Conservation (phyloP, 768 basidiomycete genomes). For the Pleurotus pulmonarius region DNA sequence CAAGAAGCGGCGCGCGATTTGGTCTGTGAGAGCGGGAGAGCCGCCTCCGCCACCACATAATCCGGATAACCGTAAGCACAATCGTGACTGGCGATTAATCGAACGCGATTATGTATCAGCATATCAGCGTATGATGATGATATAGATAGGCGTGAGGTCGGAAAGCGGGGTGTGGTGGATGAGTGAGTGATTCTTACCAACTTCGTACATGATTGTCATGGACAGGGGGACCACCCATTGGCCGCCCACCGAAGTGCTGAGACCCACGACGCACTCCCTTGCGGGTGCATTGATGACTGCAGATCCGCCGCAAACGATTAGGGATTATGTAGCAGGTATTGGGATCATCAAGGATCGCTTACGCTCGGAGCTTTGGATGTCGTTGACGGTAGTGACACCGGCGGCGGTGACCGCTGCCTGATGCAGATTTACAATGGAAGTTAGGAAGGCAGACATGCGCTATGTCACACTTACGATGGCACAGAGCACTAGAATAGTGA, state of each 20-base stretch:
- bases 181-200: background rate
- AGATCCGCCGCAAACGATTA: too few species aligned
- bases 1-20: conserved; percentile 1
- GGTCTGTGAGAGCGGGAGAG: background rate
- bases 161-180: background rate
- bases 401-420: background rate
- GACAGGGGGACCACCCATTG: background rate
- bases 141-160: background rate
- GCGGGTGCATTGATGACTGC: background rate
- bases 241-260: background rate
- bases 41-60: conserved; percentile 3
- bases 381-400: background rate
- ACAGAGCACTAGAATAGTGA: background rate
- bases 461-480: background rate
- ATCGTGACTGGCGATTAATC: background rate
- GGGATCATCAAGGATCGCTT: background rate
- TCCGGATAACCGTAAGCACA: background rate
- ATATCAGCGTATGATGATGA: background rate
- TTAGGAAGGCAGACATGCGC: background rate
- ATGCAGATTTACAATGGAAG: too few species aligned
- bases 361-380: background rate
- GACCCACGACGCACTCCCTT: background rate
- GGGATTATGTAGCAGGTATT: background rate
- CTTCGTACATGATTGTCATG: conserved; percentile 7
- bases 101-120: too few species aligned